A percentile compares a stretch with the other conserved stretches of the same genome.
Conservation (phyloP, 1,139 yeast genomes). For the Chernovozyma sophiae-reginae region DNA sequence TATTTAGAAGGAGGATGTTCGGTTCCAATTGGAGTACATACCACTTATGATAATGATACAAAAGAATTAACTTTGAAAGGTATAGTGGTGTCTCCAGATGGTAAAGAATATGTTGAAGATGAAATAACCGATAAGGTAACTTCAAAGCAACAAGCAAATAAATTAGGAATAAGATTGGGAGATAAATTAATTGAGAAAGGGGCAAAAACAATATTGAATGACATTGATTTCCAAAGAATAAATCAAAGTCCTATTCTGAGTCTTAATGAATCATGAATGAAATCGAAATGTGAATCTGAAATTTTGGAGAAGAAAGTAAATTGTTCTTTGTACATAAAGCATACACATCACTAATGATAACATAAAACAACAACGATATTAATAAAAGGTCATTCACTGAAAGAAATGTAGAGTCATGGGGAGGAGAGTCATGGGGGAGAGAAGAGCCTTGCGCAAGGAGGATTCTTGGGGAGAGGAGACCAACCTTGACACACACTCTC, state of each 20-base stretch:
- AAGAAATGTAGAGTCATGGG: not conserved
- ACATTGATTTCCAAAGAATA: slow-evolving; percentile 68
- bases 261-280: not conserved
- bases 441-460: not conserved
- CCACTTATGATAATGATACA: slow-evolving; percentile 47
- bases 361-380: no score
- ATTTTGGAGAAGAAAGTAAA: no score
- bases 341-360: no score
- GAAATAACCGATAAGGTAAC: slow-evolving; percentile 30
- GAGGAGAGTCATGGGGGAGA: not conserved
- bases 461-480: no score
- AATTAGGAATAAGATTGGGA: slow-evolving; percentile 70
- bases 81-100: slow-evolving; percentile 83
- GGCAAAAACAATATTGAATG: slow-evolving; percentile 78
- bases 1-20: slow-evolving; percentile 96
- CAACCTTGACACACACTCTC: no score
- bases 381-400: no score
- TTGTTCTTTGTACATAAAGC: no score
- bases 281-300: not conserved
- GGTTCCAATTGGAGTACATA: slow-evolving; percentile 89
- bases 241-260: slow-evolving; percentile 37
- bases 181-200: slow-evolving; percentile 65
- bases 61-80: slow-evolving; percentile 54
- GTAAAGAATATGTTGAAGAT: slow-evolving; percentile 61
- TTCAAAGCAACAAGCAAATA: slow-evolving; percentile 59